These are phyloP conservation scores for Flueggea neowawraea DNA, from an alignment of 441 rosid genomes.

Conservation along the genomic window DNA sequence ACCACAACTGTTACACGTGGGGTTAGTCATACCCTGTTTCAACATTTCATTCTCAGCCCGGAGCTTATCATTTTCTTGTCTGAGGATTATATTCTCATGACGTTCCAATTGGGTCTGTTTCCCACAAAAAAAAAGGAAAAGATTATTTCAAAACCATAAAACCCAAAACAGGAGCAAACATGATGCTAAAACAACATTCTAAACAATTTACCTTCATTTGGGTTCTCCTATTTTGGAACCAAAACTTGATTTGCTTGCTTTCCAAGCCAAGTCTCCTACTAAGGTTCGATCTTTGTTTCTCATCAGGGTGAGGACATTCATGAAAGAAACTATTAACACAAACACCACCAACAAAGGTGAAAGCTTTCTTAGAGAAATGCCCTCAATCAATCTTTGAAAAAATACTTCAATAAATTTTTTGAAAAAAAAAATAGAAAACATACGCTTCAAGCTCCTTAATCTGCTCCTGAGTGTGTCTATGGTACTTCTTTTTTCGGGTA, in stretches of 20 bases:
- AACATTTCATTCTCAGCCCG: conserved; percentile 69
- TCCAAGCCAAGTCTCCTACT: conserved; percentile 72
- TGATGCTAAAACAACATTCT: neutral
- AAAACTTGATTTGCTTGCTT: conserved; percentile 78
- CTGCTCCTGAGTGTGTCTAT: conserved; percentile 77
- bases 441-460: conserved; percentile 80
- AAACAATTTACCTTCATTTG: conserved; percentile 69
- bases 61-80: conserved; percentile 77
- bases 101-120: conserved; percentile 73
- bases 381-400: neutral
- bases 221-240: conserved; percentile 94
- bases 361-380: neutral
- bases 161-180: neutral
- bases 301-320: conserved; percentile 94
- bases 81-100: conserved; percentile 64
- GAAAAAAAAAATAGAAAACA: neutral
- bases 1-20: conserved; percentile 71
- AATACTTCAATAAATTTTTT: neutral
- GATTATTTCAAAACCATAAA: conserved; percentile 1
- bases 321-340: conserved; percentile 53
- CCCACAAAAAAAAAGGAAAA: conserved; percentile 5
- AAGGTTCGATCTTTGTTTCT: conserved; percentile 76
- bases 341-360: conserved; percentile 1
- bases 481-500: conserved; percentile 64
- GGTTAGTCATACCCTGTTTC: conserved; percentile 58